Conservation (phyloP, 1,284 basidiomycete species). For the Agaricales sp. region DNA sequence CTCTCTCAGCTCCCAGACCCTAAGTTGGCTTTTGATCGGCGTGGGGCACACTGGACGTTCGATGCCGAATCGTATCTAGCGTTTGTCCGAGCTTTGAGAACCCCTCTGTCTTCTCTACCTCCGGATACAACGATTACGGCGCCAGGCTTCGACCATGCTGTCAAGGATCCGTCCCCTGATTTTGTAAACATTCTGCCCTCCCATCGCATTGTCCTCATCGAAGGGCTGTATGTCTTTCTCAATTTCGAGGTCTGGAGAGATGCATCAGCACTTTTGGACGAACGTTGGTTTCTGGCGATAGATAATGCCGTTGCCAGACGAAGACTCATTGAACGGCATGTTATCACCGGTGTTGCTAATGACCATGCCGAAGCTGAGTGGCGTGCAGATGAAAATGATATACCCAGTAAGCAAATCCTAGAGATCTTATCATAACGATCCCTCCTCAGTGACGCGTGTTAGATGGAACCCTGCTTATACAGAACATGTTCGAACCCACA, state of each 20-base stretch:
- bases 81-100: background rate
- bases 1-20: slow-evolving; percentile 64
- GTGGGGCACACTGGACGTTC: slow-evolving; percentile 13
- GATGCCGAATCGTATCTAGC: background rate
- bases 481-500: slow-evolving; percentile 47
- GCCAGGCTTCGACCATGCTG: slow-evolving; percentile 32
- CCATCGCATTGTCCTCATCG: slow-evolving; percentile 73
- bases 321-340: slow-evolving; percentile 66
- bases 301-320: slow-evolving; percentile 47
- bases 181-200: slow-evolving; percentile 44
- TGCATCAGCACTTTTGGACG: slow-evolving; percentile 61
- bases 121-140: slow-evolving; percentile 65
- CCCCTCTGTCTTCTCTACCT: background rate
- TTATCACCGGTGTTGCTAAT: slow-evolving; percentile 63
- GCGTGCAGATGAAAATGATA: slow-evolving; percentile 68
- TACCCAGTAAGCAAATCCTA: slow-evolving; percentile 50
- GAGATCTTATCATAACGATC: slow-evolving; percentile 4
- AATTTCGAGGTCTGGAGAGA: slow-evolving; percentile 63
- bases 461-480: slow-evolving; percentile 49
- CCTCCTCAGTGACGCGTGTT: slow-evolving; percentile 3
- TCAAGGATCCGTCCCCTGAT: slow-evolving; percentile 32
- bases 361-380: slow-evolving; percentile 55
- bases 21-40: slow-evolving; percentile 55
- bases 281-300: slow-evolving; percentile 70
- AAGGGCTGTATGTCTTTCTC: slow-evolving; percentile 78